Percentiles rank a stretch among this genome's conserved stretches.
phyloP scores from a whole-genome alignment of 2,329 filamentous ascomycete species.

The Sporothrix inflata region DNA sequence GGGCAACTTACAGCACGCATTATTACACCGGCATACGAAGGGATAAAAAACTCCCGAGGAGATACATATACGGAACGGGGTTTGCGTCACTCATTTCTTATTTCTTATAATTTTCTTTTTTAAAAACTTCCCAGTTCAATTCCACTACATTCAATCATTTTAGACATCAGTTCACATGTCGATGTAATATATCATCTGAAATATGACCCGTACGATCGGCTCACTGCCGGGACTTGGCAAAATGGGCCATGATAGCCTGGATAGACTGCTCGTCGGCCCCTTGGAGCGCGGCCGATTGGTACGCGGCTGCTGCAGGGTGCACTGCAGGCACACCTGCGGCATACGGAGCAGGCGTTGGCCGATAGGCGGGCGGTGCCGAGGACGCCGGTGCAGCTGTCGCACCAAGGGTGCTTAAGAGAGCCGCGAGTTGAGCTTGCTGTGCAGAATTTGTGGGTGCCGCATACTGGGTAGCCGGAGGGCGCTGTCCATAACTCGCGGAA shows the following conservation, averaged over 20 bases:
- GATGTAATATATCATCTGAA: neutral
- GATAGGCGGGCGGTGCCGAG: neutral
- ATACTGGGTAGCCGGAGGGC: conserved; percentile 1
- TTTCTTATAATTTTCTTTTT: neutral
- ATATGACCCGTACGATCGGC: too few species aligned
- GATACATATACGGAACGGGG: neutral
- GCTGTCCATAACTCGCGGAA: neutral
- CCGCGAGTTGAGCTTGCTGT: conserved; percentile 50
- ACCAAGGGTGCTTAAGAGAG: conserved; percentile 49
- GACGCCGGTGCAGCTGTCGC: conserved; percentile 28
- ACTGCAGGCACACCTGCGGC: neutral
- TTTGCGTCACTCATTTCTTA: conserved; percentile 5
- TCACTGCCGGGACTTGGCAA: conserved; percentile 66
- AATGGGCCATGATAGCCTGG: conserved; percentile 74
- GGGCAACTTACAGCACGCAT: neutral
- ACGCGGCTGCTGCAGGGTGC: conserved; percentile 18
- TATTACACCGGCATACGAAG: neutral
- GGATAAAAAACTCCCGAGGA: neutral
- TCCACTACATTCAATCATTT: neutral
- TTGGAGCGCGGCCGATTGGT: conserved; percentile 38
- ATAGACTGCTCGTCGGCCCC: conserved; percentile 53
- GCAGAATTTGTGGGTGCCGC: neutral
- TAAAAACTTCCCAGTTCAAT: neutral
- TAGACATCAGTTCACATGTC: neutral
- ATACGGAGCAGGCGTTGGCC: conserved; percentile 9